A percentile compares a stretch with the other conserved stretches of the same genome.
These are phyloP conservation scores for Penicillium malachiteum DNA, from an alignment of 495 filamentous ascomycete species.

Conservation along the genomic window DNA sequence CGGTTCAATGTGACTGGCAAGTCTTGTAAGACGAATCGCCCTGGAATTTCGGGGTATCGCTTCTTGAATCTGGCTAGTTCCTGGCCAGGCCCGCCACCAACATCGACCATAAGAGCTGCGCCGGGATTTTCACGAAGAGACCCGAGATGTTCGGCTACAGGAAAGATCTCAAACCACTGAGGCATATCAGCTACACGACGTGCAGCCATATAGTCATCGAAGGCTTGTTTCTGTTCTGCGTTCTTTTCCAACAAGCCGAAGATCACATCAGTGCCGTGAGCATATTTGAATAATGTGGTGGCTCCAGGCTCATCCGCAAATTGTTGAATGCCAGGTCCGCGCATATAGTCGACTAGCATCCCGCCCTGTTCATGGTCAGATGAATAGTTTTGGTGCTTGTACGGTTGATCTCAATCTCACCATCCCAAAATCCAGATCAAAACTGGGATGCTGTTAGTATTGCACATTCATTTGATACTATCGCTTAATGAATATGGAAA, in stretches of 20 bases:
- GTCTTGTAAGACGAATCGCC: conserved; percentile 53
- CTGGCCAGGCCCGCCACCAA: conserved; percentile 48
- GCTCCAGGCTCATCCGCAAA: conserved; percentile 21
- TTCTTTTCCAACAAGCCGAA: conserved; percentile 23
- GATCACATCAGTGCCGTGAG: conserved; percentile 15
- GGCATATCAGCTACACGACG: conserved; percentile 22
- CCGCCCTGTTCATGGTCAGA: conserved; percentile 11
- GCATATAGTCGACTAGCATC: conserved; percentile 26
- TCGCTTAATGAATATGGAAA: background rate
- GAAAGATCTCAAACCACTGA: conserved; percentile 26
- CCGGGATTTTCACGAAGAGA: conserved; percentile 11
- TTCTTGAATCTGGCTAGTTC: conserved; percentile 39
- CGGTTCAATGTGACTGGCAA: conserved; percentile 36
- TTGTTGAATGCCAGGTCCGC: conserved; percentile 24
- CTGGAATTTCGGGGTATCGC: conserved; percentile 30
- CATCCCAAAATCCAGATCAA: conserved; percentile 16
- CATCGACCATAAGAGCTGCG: conserved; percentile 48
- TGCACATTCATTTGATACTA: background rate
- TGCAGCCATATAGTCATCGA: conserved; percentile 29
- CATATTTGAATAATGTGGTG: conserved; percentile 22
- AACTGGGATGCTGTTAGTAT: background rate
- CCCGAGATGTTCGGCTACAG: conserved; percentile 7
- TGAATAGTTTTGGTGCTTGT: background rate
- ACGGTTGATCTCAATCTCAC: background rate
- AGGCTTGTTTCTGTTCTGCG: conserved; percentile 22